Evolutionary conservation across 106 monocot genomes (phyloP).

Genomic region (Dioscorea dumetorum): DNA sequence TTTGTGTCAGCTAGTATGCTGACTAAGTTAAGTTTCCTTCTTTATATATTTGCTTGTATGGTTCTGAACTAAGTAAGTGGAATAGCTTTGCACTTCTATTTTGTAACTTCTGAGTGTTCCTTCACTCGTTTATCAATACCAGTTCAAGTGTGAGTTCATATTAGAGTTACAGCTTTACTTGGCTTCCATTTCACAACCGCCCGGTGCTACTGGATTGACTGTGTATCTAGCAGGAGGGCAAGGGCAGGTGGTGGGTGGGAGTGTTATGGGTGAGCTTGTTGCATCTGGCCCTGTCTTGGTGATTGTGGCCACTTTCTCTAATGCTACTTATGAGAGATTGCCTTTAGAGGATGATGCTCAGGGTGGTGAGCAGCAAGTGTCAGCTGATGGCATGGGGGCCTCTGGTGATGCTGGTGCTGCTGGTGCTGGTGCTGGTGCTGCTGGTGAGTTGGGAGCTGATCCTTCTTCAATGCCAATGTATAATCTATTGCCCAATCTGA

Average conservation of each 20-base stretch:
- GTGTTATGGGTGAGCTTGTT: conserved; percentile 28
- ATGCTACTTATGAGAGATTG: conserved; percentile 42
- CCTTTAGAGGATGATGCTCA: conserved; percentile 31
- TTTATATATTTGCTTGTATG: no score
- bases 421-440: not conserved
- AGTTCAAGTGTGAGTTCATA: no score
- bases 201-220: conserved; percentile 28
- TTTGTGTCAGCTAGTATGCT: no score
- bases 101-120: no score
- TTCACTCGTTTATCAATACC: no score
- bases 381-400: not conserved
- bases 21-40: no score
- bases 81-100: no score
- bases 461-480: conserved; percentile 10
- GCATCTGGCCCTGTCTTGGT: conserved; percentile 39
- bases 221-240: conserved; percentile 38
- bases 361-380: no score
- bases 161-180: no score
- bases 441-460: not conserved
- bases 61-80: no score
- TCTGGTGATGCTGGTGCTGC: conserved; percentile 20
- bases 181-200: conserved; percentile 27
- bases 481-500: conserved; percentile 23
- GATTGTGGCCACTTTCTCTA: conserved; percentile 34
- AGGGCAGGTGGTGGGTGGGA: conserved; percentile 33